phyloP scores from a whole-genome alignment of 2,329 filamentous ascomycete species.

The Tolypocladium ovalisporum region DNA sequence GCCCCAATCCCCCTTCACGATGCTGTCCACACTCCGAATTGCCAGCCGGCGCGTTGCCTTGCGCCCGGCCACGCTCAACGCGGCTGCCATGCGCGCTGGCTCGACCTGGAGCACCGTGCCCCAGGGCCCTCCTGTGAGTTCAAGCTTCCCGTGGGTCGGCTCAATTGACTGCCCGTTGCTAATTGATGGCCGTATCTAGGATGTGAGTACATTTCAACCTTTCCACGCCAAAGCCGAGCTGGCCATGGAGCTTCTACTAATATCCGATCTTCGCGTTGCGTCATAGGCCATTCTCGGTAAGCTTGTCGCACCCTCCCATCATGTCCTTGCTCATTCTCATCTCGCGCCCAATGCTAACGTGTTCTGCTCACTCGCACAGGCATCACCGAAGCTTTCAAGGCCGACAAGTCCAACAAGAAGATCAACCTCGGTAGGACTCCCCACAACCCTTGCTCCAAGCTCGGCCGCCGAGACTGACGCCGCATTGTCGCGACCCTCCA shows the following conservation, averaged over 20 bases:
- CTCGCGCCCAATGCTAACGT: background rate
- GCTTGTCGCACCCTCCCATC: slow-evolving; percentile 16
- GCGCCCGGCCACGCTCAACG: slow-evolving; percentile 27
- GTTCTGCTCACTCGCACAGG: slow-evolving; percentile 30
- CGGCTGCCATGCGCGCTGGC: slow-evolving; percentile 40
- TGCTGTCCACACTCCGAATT: slow-evolving; percentile 46
- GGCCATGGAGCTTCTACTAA: background rate
- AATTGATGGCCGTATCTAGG: slow-evolving; percentile 5
- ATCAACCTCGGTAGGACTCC: slow-evolving; percentile 75
- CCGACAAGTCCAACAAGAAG: slow-evolving; percentile 85
- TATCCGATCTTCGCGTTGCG: background rate
- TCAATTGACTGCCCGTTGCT: background rate
- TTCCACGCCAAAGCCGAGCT: background rate
- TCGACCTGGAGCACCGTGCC: slow-evolving; percentile 87
- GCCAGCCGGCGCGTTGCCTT: slow-evolving; percentile 37
- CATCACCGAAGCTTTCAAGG: slow-evolving; percentile 98
- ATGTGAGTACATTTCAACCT: slow-evolving; percentile 6
- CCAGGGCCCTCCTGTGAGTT: slow-evolving; percentile 87
- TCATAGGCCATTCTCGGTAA: slow-evolving; percentile 64
- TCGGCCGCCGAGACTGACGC: slow-evolving; percentile 2
- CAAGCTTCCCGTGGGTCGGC: background rate
- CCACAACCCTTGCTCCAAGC: slow-evolving; percentile 2
- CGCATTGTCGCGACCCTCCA: slow-evolving; percentile 19
- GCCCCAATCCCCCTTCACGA: slow-evolving; percentile 14
- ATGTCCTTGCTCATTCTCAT: slow-evolving; percentile 2